Evolutionary conservation across 2,329 filamentous ascomycete genomes (phyloP), one percentile per base, ranked within the genome.

Genomic region (Basipetospora chlamydospora): DNA sequence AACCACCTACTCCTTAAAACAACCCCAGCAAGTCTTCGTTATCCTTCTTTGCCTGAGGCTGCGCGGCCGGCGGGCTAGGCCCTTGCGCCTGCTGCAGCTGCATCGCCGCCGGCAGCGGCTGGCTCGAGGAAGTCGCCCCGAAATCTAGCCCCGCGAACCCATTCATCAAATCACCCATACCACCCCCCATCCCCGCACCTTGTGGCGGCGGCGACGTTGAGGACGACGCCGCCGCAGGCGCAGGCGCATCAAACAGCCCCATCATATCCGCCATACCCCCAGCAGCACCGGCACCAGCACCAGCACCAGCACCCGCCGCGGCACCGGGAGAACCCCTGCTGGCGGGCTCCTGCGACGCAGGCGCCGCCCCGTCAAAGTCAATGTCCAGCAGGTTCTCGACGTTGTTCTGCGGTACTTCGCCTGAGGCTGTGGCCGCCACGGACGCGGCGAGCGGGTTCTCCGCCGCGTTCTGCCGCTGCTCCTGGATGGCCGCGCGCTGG

Each of bases 331-430:
- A n/a, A n/a, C n/a, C n/a, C n/a, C n/a, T n/a, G 44, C 77, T 83
- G 26, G 69, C 71, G 6, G 71, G 60, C 45, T 87, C 80, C 35
- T 84, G 69, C 10, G 83, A 88, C n/a, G 90, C 88, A 3, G 88
- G 88, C 3, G 82, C 87, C 3, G 83, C 80, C 18, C 88, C 90
- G 51, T 96, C 90, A 52, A 94, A 94, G 57, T 94, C 86, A 49
- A 94, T 93, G 50, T 98, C 90, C 39, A 98, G 70, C 15, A 98
- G 67, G 54, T 96, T 98, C 58, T 98, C 90, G 44, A 88, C 71
- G 49, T 94, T 95, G 62, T 60, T 81, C 54, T 86, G 79, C 6
- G 69, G 51, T 18, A 63, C 52, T 21, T 72, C 59, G 38, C 68
- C 70, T 39, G 76, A 76, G 0, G 77, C 76, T 1, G 76, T 72